Percentiles rank a stretch among this genome's conserved stretches.
phyloP scores from a whole-genome alignment of 176 grass and related monocot genomes.

The Aegilops sharonensis region DNA sequence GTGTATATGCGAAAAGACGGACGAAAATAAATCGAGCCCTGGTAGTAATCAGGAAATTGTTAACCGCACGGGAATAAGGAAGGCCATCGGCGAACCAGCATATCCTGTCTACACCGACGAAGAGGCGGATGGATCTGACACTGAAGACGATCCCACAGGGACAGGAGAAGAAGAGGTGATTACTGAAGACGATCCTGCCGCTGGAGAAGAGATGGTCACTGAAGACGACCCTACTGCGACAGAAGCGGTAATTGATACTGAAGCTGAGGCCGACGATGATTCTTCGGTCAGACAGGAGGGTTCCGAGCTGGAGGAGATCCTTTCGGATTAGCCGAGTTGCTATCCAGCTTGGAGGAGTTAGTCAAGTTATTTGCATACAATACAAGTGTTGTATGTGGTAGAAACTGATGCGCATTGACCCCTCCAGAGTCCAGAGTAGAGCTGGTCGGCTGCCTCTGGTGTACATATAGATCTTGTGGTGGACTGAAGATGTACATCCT shows the following conservation, averaged over 20 bases:
- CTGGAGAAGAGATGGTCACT: constrained; percentile 3
- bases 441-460: constrained; percentile 23
- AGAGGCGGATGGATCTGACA: constrained; percentile 46
- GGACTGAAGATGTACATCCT: constrained; percentile 25
- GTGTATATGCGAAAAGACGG: constrained; percentile 63
- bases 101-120: constrained; percentile 45
- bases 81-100: constrained; percentile 17
- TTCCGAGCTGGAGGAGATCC: constrained; percentile 51
- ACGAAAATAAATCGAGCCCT: not conserved
- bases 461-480: constrained; percentile 37
- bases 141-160: constrained; percentile 42
- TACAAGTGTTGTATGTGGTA: constrained; percentile 32
- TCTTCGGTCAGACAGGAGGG: constrained; percentile 30
- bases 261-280: constrained; percentile 31
- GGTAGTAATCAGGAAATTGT: not conserved
- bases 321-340: constrained; percentile 48
- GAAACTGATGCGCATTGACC: constrained; percentile 14
- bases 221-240: constrained; percentile 35
- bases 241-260: constrained; percentile 1
- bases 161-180: constrained; percentile 2
- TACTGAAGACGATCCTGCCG: not conserved
- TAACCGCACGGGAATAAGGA: not conserved
- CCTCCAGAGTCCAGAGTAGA: constrained; percentile 9
- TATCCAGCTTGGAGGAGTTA: not conserved
- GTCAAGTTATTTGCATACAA: constrained; percentile 22